Conservation (phyloP, 2,329 filamentous ascomycete species). For the Paecilomyces sp. region DNA sequence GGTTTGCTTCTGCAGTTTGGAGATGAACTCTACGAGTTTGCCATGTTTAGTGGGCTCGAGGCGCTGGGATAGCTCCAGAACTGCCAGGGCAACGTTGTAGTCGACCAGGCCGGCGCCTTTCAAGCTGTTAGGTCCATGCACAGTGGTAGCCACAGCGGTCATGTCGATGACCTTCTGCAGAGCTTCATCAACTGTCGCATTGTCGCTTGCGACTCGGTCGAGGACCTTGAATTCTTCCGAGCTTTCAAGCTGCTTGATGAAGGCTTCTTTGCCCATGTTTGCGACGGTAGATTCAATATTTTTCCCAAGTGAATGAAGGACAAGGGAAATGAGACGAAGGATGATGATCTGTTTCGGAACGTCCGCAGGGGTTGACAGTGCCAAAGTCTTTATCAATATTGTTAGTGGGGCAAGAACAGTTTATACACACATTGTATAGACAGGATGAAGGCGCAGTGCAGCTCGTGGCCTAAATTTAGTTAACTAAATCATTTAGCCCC, state of each 20-base stretch:
- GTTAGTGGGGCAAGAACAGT: no score
- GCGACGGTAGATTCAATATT: no score
- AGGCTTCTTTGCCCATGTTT: slow-evolving; percentile 5
- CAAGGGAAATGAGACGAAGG: no score
- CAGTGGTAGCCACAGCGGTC: slow-evolving; percentile 4
- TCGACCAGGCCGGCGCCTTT: slow-evolving; percentile 5
- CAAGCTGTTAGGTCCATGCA: slow-evolving; percentile 1
- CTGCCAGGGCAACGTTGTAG: slow-evolving; percentile 9
- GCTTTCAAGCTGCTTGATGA: slow-evolving; percentile 7
- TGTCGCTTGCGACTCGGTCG: slow-evolving; percentile 4
- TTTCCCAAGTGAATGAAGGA: no score
- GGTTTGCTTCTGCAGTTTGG: slow-evolving; percentile 7
- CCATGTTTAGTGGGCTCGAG: slow-evolving; percentile 9
- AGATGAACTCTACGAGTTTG: slow-evolving; percentile 10
- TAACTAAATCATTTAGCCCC: no score
- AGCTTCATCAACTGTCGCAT: slow-evolving; percentile 6
- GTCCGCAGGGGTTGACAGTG: no score
- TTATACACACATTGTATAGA: no score
- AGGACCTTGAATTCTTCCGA: slow-evolving; percentile 8
- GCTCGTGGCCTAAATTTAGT: no score
- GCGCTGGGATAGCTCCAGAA: slow-evolving; percentile 10
- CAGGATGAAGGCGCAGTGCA: no score
- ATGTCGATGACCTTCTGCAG: slow-evolving; percentile 5
- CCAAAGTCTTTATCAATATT: no score
- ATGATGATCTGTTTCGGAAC: no score